These are phyloP conservation scores for Cyberlindnera sargentensis DNA, from an alignment of 805 yeast species.

Conservation along the genomic window DNA sequence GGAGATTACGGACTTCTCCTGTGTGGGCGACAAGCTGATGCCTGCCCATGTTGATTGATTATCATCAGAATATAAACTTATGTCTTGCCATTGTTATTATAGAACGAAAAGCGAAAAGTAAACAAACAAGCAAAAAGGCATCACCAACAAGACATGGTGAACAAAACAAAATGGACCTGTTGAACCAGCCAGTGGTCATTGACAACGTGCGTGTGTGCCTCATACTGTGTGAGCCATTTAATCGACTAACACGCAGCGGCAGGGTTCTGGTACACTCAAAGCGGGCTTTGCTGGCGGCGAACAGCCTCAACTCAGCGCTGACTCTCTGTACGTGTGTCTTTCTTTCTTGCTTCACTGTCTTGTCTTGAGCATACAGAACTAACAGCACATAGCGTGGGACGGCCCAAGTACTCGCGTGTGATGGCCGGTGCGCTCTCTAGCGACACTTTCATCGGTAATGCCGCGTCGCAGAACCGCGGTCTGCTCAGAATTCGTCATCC, in stretches of 20 bases:
- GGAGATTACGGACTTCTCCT: slow-evolving; percentile 47
- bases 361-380: background rate
- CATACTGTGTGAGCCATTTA: too few relatives aligned
- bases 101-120: slow-evolving; percentile 2
- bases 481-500: slow-evolving; percentile 68
- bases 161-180: slow-evolving; percentile 20
- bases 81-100: too few relatives aligned
- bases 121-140: slow-evolving; percentile 3
- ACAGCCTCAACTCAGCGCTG: slow-evolving; percentile 57
- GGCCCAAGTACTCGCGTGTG: slow-evolving; percentile 75
- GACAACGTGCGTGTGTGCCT: slow-evolving; percentile 41
- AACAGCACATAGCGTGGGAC: slow-evolving; percentile 43
- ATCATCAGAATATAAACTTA: background rate
- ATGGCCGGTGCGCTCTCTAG: slow-evolving; percentile 69
- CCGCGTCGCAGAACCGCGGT: slow-evolving; percentile 74
- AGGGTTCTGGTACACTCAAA: slow-evolving; percentile 78
- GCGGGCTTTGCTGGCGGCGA: slow-evolving; percentile 95
- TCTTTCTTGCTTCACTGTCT: background rate
- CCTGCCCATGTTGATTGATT: slow-evolving; percentile 3
- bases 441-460: slow-evolving; percentile 66
- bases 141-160: background rate
- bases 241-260: too few relatives aligned
- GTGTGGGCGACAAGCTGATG: background rate
- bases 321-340: slow-evolving; percentile 37
- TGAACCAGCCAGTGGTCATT: slow-evolving; percentile 70